phyloP scores from a whole-genome alignment of 148 eudicot species.

The Pouteria glomerata region DNA sequence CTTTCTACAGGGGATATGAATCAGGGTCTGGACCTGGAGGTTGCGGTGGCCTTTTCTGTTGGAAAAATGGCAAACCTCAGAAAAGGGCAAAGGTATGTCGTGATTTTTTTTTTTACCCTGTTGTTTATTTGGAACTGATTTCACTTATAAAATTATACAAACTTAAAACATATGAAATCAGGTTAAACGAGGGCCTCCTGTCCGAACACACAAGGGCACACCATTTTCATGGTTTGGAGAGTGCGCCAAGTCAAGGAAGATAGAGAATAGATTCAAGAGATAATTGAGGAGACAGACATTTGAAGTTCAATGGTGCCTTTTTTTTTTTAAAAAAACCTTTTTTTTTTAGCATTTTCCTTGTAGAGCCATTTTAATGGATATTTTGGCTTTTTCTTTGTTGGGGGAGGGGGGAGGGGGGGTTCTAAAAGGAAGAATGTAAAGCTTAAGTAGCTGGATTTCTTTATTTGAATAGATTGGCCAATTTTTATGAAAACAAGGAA shows the following conservation, averaged over 20 bases:
- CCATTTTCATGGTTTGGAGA: constrained; percentile 66
- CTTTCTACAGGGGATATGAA: constrained; percentile 69
- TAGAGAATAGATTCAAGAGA: constrained; percentile 24
- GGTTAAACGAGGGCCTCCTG: constrained; percentile 50
- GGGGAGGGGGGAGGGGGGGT: no score
- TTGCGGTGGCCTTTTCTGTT: constrained; percentile 78
- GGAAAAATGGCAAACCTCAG: constrained; percentile 49
- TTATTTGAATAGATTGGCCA: not conserved
- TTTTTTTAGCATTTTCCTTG: constrained; percentile 2
- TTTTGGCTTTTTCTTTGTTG: no score
- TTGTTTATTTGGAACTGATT: constrained; percentile 3
- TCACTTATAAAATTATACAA: not conserved
- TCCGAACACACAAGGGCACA: constrained; percentile 39
- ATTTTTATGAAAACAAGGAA: not conserved
- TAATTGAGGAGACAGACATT: constrained; percentile 10
- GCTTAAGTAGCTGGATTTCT: constrained; percentile 10
- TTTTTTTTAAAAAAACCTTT: not conserved
- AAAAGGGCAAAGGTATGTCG: constrained; percentile 51
- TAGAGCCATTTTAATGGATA: no score
- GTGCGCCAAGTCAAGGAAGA: constrained; percentile 43
- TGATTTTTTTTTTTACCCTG: not conserved
- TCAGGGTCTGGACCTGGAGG: constrained; percentile 74
- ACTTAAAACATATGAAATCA: constrained; percentile 19
- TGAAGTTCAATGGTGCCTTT: not conserved
- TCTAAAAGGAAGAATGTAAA: constrained; percentile 13